A percentile compares a stretch with the other conserved stretches of the same genome.
phyloP scores from a whole-genome alignment of 192 early-diverging fungal species.

The Martensiomyces pterosporus region DNA sequence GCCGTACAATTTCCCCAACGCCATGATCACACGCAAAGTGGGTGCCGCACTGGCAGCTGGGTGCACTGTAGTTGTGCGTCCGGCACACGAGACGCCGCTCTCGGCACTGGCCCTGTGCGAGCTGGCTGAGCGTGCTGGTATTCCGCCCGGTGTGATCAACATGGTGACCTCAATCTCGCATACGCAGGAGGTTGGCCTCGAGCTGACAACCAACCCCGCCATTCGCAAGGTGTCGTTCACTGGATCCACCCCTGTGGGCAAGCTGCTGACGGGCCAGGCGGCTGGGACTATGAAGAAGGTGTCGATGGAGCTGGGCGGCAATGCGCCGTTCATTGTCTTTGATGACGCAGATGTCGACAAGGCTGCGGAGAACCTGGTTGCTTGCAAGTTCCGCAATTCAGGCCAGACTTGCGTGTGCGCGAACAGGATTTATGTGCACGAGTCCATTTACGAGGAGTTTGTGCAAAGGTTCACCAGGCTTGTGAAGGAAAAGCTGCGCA shows the following conservation, averaged over 20 bases:
- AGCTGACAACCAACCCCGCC: slow-evolving; percentile 38
- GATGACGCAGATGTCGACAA: slow-evolving; percentile 48
- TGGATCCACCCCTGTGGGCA: slow-evolving; percentile 52
- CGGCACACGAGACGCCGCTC: slow-evolving; percentile 57
- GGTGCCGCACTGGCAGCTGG: slow-evolving; percentile 48
- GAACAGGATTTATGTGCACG: slow-evolving; percentile 68
- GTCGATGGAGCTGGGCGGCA: slow-evolving; percentile 59
- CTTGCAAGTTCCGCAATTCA: slow-evolving; percentile 59
- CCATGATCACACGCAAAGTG: slow-evolving; percentile 64
- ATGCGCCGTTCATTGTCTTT: slow-evolving; percentile 55
- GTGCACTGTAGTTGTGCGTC: slow-evolving; percentile 50
- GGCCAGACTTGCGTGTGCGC: slow-evolving; percentile 75
- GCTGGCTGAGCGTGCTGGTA: slow-evolving; percentile 46
- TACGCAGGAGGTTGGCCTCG: slow-evolving; percentile 45
- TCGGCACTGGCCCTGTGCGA: slow-evolving; percentile 53
- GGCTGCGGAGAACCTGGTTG: slow-evolving; percentile 36
- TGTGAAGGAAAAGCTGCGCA: slow-evolving; percentile 52
- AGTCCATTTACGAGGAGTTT: slow-evolving; percentile 60
- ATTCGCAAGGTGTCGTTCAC: slow-evolving; percentile 59
- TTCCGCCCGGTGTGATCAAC: slow-evolving; percentile 53
- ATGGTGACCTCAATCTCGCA: slow-evolving; percentile 41
- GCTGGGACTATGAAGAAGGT: slow-evolving; percentile 48
- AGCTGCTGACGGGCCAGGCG: slow-evolving; percentile 49
- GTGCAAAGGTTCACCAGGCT: slow-evolving; percentile 59
- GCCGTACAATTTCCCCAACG: slow-evolving; percentile 83